Conservation (phyloP, 2,329 filamentous ascomycete species). For the Clathrospora elynae region DNA sequence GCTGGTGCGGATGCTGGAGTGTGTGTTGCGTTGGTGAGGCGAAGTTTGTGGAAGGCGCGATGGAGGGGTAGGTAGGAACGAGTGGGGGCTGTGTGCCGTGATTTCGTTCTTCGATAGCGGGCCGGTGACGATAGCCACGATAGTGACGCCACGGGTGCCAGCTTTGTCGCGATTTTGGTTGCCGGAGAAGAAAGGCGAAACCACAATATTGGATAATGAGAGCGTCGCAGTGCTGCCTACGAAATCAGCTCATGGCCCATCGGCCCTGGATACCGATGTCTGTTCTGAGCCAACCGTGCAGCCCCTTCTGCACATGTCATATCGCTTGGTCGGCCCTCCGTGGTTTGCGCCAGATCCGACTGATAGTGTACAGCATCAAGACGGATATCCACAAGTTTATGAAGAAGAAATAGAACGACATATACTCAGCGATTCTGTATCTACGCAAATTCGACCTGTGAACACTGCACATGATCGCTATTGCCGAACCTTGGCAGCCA, state of each 20-base stretch:
- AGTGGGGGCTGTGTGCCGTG: conserved; percentile 17
- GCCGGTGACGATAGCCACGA: conserved; percentile 17
- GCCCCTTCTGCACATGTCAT: conserved; percentile 13
- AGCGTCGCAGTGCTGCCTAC: conserved; percentile 5
- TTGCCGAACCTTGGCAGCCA: not conserved
- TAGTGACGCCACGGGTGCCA: conserved; percentile 20
- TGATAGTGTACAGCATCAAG: conserved; percentile 2
- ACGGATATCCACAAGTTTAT: not conserved
- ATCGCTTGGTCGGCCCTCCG: conserved; percentile 11
- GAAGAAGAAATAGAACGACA: not conserved
- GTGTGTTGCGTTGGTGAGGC: conserved; percentile 14
- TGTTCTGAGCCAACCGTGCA: conserved; percentile 18
- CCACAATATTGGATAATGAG: too few relatives aligned
- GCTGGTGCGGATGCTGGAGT: conserved; percentile 24
- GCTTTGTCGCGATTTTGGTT: conserved; percentile 4
- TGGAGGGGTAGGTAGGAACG: conserved; percentile 17
- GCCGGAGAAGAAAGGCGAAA: conserved; percentile 2
- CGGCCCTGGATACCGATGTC: conserved; percentile 14
- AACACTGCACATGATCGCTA: conserved; percentile 14
- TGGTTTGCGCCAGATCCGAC: conserved; percentile 10
- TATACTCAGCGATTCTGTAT: not conserved
- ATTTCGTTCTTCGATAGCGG: conserved; percentile 17
- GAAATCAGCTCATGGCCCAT: conserved; percentile 5
- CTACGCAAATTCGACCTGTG: conserved; percentile 4
- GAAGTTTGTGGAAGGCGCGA: conserved; percentile 14